Conservation (phyloP, 2,329 filamentous ascomycete genomes). For the Pseudomassariella vexata region DNA sequence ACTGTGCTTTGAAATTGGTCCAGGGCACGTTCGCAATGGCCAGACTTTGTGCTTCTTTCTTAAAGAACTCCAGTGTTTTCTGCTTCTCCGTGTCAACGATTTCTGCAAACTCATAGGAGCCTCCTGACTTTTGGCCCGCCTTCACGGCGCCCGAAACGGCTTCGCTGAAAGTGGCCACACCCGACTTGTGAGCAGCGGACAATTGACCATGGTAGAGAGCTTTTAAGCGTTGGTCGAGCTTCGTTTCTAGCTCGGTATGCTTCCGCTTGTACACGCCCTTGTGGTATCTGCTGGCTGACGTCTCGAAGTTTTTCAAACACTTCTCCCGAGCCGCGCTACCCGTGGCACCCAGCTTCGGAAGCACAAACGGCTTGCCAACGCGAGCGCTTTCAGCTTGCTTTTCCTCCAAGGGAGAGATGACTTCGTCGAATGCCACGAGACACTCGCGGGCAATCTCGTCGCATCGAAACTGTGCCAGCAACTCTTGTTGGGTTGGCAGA, state of each 20-base stretch:
- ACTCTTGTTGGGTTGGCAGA: slow-evolving; percentile 91
- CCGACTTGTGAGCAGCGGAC: slow-evolving; percentile 80
- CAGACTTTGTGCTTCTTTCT: slow-evolving; percentile 67
- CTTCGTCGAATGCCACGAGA: slow-evolving; percentile 72
- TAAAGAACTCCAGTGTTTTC: slow-evolving; percentile 68
- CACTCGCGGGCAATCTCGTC: slow-evolving; percentile 95
- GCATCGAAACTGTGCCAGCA: slow-evolving; percentile 93
- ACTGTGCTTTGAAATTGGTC: slow-evolving; percentile 81
- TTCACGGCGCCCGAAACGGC: slow-evolving; percentile 86
- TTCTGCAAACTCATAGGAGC: slow-evolving; percentile 87
- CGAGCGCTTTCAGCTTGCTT: slow-evolving; percentile 70
- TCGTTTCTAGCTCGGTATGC: slow-evolving; percentile 74
- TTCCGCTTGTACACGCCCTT: slow-evolving; percentile 92
- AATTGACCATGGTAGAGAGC: slow-evolving; percentile 84
- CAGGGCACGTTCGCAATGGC: slow-evolving; percentile 75
- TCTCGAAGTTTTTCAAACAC: slow-evolving; percentile 78
- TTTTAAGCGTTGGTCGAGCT: slow-evolving; percentile 85
- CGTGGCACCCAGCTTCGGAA: slow-evolving; percentile 67
- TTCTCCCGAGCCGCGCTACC: slow-evolving; percentile 69
- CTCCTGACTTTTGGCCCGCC: slow-evolving; percentile 84
- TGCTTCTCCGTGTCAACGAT: slow-evolving; percentile 83
- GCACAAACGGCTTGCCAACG: slow-evolving; percentile 65
- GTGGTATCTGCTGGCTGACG: slow-evolving; percentile 89
- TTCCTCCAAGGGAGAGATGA: slow-evolving; percentile 80
- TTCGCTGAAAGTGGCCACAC: slow-evolving; percentile 78